Base-by-base conservation (phyloP, 768 basidiomycete genomes). In the Tricholoma matsutake region DNA sequence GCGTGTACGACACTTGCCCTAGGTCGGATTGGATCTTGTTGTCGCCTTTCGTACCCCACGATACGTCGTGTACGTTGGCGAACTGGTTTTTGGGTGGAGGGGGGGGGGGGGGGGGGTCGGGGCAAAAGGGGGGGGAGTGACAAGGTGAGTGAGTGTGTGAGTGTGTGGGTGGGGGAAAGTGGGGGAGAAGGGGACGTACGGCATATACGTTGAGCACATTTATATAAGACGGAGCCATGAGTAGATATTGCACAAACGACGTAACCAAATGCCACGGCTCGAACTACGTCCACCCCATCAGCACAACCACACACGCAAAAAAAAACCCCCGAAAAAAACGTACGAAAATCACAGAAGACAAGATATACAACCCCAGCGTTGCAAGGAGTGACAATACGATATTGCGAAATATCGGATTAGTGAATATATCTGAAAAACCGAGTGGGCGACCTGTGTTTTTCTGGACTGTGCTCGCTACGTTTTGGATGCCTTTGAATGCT, bases 181-280 rank as follows among this genome's bases (percentile, higher is more conserved):
- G 43, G 7, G 43, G 7, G 20, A 16, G 3, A 18, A 10, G 8
- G 47, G 41, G 20, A 68, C 84, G 37, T 73, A 88, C 86, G 4
- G 88, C 89, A 68, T 96, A 94, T 64, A 96, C 94, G 71, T 96
- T 96, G 57, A 98, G 81, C 11, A 98, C 92, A 58, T 89, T 85
- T 70, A 96, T 96, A 68, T 96, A 98, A 0, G 94, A 94, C 2
- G 96, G 96, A 0, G 94, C 92, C 80, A 98, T 86, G 62, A 97
- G 82, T 22, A 91, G 72, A 69, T 96, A 96, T 71, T 95, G 96
- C n/a, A 95, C 28, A 76, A 98, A 96, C 5, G 91, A 93, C 0
- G 97, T 98, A 68, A 99, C 81, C 94, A 99, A 92, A 72, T 99
- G 97, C 94, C 95, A 97, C 2, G 96, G 96, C 66, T 98, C 95